Percentiles rank a stretch among this genome's conserved stretches.
Conservation (phyloP, 176 grass and related monocot species). For the bread wheat (Triticum aestivum) region IWGSC_CS_RefSeq_v2.1 NC_057809.1:20381121-20381620, state of each 20-base stretch:
- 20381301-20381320: no score
- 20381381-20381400: conserved; percentile 26
- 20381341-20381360: no score
- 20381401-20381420: neutral
- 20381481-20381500: neutral
- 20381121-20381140: neutral
- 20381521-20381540: no score
- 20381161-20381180: neutral
- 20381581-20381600: neutral
- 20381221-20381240: no score
- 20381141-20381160: neutral
- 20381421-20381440: neutral
- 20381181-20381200: neutral
- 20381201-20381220: no score
- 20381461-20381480: conserved; percentile 8
- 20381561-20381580: neutral
- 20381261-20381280: no score
- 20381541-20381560: conserved; percentile 28
- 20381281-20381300: no score
- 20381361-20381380: neutral
- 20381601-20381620: neutral
- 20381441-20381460: conserved; percentile 11
- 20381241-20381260: no score
- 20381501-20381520: no score
- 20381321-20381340: no score